A percentile compares a stretch with the other conserved stretches of the same genome.
Evolutionary conservation across 805 yeast species (phyloP).

Genomic region (Sugiyamaella valdiviana): DNA sequence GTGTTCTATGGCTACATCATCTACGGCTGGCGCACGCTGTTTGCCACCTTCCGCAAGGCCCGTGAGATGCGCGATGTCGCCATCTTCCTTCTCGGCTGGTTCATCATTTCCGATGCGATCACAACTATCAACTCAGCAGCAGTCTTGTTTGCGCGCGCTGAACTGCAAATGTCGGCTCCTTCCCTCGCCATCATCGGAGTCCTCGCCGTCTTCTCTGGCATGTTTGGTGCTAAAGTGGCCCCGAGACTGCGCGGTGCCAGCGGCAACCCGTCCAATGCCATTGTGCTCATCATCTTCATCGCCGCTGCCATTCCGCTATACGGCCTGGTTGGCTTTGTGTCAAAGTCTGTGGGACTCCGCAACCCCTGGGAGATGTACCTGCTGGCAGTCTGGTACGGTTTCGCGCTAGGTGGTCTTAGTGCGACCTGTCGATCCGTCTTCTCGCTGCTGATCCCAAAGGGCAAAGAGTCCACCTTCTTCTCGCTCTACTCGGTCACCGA

Average conservation of each 20-base stretch:
- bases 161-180: slow-evolving; percentile 61
- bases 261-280: slow-evolving; percentile 41
- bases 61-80: slow-evolving; percentile 56
- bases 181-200: slow-evolving; percentile 60
- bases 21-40: slow-evolving; percentile 60
- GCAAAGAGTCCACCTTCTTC: slow-evolving; percentile 70
- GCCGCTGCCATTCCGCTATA: slow-evolving; percentile 64
- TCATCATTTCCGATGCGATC: slow-evolving; percentile 64
- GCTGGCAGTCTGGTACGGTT: slow-evolving; percentile 69
- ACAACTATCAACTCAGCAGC: slow-evolving; percentile 80
- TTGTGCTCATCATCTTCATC: slow-evolving; percentile 51
- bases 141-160: slow-evolving; percentile 65
- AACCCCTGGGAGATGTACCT: slow-evolving; percentile 63
- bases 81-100: slow-evolving; percentile 68
- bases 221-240: slow-evolving; percentile 54
- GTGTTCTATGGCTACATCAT: slow-evolving; percentile 34
- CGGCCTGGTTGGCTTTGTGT: slow-evolving; percentile 61
- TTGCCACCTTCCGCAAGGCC: slow-evolving; percentile 52
- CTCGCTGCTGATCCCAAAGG: slow-evolving; percentile 63
- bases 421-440: slow-evolving; percentile 65
- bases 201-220: slow-evolving; percentile 60
- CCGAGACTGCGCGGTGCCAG: slow-evolving; percentile 41
- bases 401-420: slow-evolving; percentile 65
- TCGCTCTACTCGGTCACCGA: slow-evolving; percentile 73
- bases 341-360: slow-evolving; percentile 50